Base-by-base conservation (phyloP, 169 alveolate species). In the Cryptosporidium canis region DNA sequence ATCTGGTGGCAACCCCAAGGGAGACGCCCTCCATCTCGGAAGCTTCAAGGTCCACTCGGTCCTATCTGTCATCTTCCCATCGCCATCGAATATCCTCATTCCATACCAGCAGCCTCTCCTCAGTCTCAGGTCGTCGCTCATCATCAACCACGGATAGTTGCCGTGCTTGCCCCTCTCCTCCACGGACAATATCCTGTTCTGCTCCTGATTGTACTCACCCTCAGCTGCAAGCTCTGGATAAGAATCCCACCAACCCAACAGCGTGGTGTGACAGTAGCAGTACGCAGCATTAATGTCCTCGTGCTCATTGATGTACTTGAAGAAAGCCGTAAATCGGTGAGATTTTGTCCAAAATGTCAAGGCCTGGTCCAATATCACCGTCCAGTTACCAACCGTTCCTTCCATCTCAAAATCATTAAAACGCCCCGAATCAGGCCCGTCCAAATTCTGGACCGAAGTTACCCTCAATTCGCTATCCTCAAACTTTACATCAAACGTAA, bases 91-190 rank as follows among this genome's bases (percentile, higher is more conserved):
- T 12, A 77, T 56, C 39, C 87, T 77, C 47, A 77, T 39, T 33
- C 87, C 87, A 77, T 77, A 77, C 87, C 87, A 77, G 61, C 87
- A 77, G 12, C 87, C 87, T 61, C 87, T 77, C 24, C 48, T 55
- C n/a, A 77, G 6, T n/a, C 41, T 24, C 18, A 55, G 24, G 61
- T 77, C 87, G 2, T 77, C 35, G 14, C 41, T 77, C 72, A 61
- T 77, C 2, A 77, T 7, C 27, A 77, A 14, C 87, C 87, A 77
- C 3, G 87, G 87, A 41, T 21, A 21, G 31, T 77, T 58, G 3
- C 35, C 63, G 7, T 43, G 12, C n/a, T 58, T 77, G 39, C 37
- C 33, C 33, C 87, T 77, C 33, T 77, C 87, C 21, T 77, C 71
- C 12, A 58, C 12, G 37, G 87, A 39, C 18, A 77, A 77, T 58